Evolutionary conservation across 2,329 filamentous ascomycete species (phyloP), one percentile per base, ranked within the genome.

Genomic region (Claviceps cyperi): DNA sequence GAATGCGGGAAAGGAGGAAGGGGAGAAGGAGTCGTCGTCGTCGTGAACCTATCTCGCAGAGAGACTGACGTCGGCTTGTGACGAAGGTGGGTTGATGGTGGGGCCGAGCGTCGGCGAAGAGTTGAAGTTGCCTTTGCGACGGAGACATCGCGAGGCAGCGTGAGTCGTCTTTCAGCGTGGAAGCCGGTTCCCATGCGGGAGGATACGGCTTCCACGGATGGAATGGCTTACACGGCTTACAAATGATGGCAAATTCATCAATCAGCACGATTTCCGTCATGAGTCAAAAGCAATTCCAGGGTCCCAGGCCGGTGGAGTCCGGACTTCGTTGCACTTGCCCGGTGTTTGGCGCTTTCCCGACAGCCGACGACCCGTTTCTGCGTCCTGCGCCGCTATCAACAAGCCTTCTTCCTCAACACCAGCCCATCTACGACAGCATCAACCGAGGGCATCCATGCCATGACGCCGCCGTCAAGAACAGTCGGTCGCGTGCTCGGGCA

Each of bases 391-490:
- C 5, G 37, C 22, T 46, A 21, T 35, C 15, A n/a, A 19, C 41
- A 35, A 32, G 45, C 19, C n/a, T 19, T 38, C 38, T 15, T 32
- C 19, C 43, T 51, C 40, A 32, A 32, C 28, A 32, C 9, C 9
- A 32, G 28, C 28, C 28, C 9, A 32, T 32, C 9, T 32, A 32
- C 28, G 15, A 49, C 43, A 46, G 13, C 50, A 41, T 38, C 19
- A 11, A 17, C 22, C 5, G 35, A 22, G 28, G 9, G 22, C 38
- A 13, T 17, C 38, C 14, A 49, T 51, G 47, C 38, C 14, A 51
- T 51, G 50, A 36, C 43, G 17, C 17, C 43, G 22, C 19, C 50
- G 13, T 41, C 35, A 19, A 49, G 47, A 38, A 37, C 50, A 37
- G 19, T 24, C 41, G 14, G 50, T 13, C 43, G 47, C 28, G n/a